Evolutionary conservation across 306 rosid species (phyloP), one percentile per base, ranked within the genome.

Genomic region (Sesbania bispinosa): DNA sequence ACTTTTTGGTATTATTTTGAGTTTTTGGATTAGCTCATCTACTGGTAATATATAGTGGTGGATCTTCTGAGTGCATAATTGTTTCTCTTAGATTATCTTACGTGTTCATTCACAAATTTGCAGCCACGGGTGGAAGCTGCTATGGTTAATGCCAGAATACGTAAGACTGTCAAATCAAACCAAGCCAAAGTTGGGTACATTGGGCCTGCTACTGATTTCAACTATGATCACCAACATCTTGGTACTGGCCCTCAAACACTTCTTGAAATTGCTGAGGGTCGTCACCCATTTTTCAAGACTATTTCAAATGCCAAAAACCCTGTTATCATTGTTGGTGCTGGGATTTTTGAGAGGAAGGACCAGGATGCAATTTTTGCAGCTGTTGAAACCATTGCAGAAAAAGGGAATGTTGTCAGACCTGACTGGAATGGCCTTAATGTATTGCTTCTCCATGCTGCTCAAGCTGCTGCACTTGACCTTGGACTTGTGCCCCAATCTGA

Each of bases 71-170:
- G 47, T 57, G 75, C 48, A 60, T 81, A 45, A 0, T 13, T 7
- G 24, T 57, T 45, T 77, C 29, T 46, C 69, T 38, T 14, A 43
- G 54, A 67, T 53, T 61, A n/a, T 80, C 80, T 63, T 50, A 13
- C 32, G 70, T 27, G 67, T 43, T 76, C 19, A 9, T 67, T 78
- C 46, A 70, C 52, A 60, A 77, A 77, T 79, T 78, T 82, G 78
- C 87, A 95, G 99, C 97, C 99, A 74, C 86, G 97, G 45, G 92
- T 89, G 35, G 99, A 95, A 89, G 99, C 99, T 77, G 97, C 99
- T 30, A 89, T 95, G 87, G 90, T 95, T 68, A 95, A 95, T 88
- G 97, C 99, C 58, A 88, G 97, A 89, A 95, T 95, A 67, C 86
- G 81, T 61, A 95, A 95, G 85, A 77, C 96, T 29, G 99, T 95